These are phyloP conservation scores for Heteromeles arbutifolia DNA, from an alignment of 306 rosid genomes.

Conservation along the genomic window DNA sequence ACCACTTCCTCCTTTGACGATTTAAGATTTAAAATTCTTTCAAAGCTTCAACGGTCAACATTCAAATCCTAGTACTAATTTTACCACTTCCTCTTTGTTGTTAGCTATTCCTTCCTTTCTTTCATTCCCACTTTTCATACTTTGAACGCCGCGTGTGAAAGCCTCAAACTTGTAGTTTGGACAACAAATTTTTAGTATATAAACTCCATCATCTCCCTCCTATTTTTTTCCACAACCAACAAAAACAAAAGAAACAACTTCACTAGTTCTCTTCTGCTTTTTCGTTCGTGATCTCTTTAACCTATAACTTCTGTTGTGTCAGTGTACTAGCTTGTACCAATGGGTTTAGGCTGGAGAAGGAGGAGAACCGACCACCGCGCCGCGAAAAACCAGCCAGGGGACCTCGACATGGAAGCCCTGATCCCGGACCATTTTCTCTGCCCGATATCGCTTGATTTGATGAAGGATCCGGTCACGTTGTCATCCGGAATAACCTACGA, in stretches of 20 bases:
- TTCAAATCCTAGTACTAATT: too few species aligned
- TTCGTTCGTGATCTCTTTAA: neutral
- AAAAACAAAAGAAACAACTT: neutral
- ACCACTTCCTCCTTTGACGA: slow-evolving; percentile 54
- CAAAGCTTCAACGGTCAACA: slow-evolving; percentile 61
- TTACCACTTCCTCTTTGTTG: too few species aligned
- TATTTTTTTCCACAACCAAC: neutral
- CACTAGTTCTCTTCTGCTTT: neutral
- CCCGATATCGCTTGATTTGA: slow-evolving; percentile 63
- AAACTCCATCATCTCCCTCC: slow-evolving; percentile 3
- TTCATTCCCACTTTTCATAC: slow-evolving; percentile 19
- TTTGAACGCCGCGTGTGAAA: slow-evolving; percentile 33
- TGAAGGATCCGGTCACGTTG: slow-evolving; percentile 80
- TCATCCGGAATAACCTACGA: slow-evolving; percentile 76
- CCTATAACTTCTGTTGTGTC: neutral
- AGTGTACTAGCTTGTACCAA: neutral
- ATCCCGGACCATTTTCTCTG: slow-evolving; percentile 56
- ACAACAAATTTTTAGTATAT: neutral
- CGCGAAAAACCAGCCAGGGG: slow-evolving; percentile 1
- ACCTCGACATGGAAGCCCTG: slow-evolving; percentile 29
- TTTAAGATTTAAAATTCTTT: slow-evolving; percentile 7
- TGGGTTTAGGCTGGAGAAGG: slow-evolving; percentile 62
- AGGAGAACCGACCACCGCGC: slow-evolving; percentile 20
- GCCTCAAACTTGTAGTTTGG: neutral
- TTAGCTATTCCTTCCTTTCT: neutral